A percentile compares a stretch with the other conserved stretches of the same genome.
Conservation (phyloP, 441 rosid genomes). For the Caryocar brasiliense region DNA sequence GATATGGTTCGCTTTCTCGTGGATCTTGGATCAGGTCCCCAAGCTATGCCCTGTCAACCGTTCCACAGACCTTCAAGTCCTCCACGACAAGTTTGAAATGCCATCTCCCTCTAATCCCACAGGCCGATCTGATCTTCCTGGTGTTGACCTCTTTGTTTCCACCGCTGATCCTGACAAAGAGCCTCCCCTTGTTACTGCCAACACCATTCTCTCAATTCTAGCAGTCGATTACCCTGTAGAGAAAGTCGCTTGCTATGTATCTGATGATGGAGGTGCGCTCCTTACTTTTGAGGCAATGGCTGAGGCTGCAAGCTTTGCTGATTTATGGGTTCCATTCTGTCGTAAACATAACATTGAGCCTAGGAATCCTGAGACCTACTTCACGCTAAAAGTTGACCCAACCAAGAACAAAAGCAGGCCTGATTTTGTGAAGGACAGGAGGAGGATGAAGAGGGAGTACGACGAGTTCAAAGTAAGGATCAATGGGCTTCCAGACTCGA, state of each 20-base stretch:
- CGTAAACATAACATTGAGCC: constrained; percentile 81
- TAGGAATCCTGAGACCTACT: constrained; percentile 72
- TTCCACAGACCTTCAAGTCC: constrained; percentile 66
- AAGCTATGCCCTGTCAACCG: constrained; percentile 71
- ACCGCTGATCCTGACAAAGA: constrained; percentile 93
- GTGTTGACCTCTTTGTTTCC: constrained; percentile 71
- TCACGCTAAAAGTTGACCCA: constrained; percentile 67
- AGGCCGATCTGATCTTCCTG: constrained; percentile 84
- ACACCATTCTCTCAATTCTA: constrained; percentile 71
- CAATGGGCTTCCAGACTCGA: constrained; percentile 77
- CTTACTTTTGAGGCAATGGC: constrained; percentile 94
- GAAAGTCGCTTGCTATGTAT: constrained; percentile 62
- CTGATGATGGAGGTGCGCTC: constrained; percentile 91
- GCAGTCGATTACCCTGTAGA: constrained; percentile 80
- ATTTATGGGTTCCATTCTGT: constrained; percentile 88
- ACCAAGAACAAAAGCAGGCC: constrained; percentile 70
- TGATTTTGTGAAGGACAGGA: constrained; percentile 81
- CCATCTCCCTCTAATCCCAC: constrained; percentile 81
- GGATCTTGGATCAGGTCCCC: constrained; percentile 88
- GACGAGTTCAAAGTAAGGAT: constrained; percentile 85
- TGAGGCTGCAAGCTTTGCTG: constrained; percentile 87
- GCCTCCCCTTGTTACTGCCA: constrained; percentile 78
- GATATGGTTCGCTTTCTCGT: constrained; percentile 84
- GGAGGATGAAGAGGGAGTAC: constrained; percentile 70
- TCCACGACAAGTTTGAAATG: constrained; percentile 73